A percentile compares a stretch with the other conserved stretches of the same genome.
phyloP scores from a whole-genome alignment of 768 basidiomycete species.

The Kwoniella europaea region DNA sequence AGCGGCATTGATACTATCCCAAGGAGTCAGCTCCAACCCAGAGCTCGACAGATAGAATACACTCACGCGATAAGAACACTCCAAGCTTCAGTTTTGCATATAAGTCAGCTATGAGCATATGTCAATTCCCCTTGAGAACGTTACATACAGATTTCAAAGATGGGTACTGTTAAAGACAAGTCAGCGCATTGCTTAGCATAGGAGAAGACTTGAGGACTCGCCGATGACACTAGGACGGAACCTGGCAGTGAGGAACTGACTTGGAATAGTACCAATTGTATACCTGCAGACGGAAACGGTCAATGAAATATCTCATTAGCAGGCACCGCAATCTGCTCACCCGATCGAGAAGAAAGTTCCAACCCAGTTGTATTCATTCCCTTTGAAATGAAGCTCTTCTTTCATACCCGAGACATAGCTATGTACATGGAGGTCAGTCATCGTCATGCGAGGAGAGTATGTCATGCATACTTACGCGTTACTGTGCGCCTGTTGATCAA shows the following conservation, averaged over 20 bases:
- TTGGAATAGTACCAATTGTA: conserved; percentile 5
- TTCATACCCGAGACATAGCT: conserved; percentile 17
- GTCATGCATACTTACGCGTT: conserved; percentile 3
- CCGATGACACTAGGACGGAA: conserved; percentile 6
- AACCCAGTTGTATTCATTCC: conserved; percentile 9
- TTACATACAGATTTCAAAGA: conserved; percentile 11
- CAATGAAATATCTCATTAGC: too few relatives aligned
- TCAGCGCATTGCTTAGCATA: too few relatives aligned
- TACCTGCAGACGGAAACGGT: background rate
- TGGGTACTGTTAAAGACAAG: background rate
- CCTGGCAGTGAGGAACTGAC: conserved; percentile 9
- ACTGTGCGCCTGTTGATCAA: conserved; percentile 5
- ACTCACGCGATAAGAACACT: conserved; percentile 1
- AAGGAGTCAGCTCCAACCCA: background rate
- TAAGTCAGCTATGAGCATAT: background rate
- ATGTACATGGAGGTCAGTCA: background rate
- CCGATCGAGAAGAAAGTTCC: conserved; percentile 10
- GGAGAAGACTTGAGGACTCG: too few relatives aligned
- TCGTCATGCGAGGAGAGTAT: background rate
- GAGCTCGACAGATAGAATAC: background rate
- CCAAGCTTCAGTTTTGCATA: background rate
- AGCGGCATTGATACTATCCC: conserved; percentile 4
- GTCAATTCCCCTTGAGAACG: too few relatives aligned
- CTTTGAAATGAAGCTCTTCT: conserved; percentile 11
- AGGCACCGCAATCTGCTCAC: background rate